These are phyloP conservation scores for Apiotrichum gracile DNA, from an alignment of 1,284 basidiomycete genomes.

Conservation along the genomic window DNA sequence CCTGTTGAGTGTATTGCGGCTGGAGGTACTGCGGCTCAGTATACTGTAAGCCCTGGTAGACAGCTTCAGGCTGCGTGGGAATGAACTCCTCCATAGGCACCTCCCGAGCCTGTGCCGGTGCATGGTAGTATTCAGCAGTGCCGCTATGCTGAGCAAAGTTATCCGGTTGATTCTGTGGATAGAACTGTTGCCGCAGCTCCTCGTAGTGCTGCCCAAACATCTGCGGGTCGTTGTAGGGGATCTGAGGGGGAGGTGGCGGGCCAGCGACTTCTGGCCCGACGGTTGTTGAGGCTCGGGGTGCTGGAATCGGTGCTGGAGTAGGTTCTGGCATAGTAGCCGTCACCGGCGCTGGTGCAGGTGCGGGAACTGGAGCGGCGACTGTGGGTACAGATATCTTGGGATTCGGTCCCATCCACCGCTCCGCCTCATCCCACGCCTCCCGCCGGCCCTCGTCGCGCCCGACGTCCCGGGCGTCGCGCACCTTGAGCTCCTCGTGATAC, in stretches of 20 bases:
- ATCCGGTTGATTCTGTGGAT: too few relatives aligned
- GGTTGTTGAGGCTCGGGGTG: not conserved
- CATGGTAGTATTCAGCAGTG: too few relatives aligned
- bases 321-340: not conserved
- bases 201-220: not conserved
- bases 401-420: slow-evolving; percentile 27
- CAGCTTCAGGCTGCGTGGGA: too few relatives aligned
- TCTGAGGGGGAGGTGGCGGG: not conserved
- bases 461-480: slow-evolving; percentile 36
- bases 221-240: not conserved
- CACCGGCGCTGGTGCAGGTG: not conserved
- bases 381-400: not conserved
- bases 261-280: not conserved
- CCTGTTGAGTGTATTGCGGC: not conserved
- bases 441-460: slow-evolving; percentile 41
- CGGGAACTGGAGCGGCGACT: not conserved
- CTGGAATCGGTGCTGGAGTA: not conserved
- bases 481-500: slow-evolving; percentile 40
- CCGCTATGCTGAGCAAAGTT: too few relatives aligned
- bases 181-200: not conserved
- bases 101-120: too few relatives aligned
- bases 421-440: slow-evolving; percentile 44
- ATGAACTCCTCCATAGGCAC: too few relatives aligned
- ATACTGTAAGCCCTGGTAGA: too few relatives aligned
- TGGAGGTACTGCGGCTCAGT: not conserved